Conservation (phyloP, 2,329 filamentous ascomycete species). For the Xylariaceae sp. region DNA sequence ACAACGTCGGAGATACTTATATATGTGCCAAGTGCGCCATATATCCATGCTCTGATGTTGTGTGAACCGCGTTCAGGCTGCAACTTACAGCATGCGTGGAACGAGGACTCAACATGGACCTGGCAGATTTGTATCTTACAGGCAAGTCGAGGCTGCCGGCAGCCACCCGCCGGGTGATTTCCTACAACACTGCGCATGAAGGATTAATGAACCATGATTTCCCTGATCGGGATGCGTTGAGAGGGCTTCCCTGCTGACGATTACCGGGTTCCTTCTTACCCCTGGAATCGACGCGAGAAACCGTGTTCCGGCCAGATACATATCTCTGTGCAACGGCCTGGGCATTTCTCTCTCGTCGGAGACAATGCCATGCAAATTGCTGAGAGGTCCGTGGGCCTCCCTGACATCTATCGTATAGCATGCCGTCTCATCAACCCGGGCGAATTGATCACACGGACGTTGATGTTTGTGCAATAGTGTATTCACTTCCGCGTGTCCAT, state of each 20-base stretch:
- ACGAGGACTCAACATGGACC: conserved; percentile 12
- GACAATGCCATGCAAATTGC: not conserved
- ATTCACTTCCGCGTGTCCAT: not conserved
- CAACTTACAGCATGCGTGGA: conserved; percentile 3
- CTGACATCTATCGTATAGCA: no score
- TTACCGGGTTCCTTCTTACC: conserved; percentile 9
- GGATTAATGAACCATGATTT: no score
- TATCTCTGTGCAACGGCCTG: not conserved
- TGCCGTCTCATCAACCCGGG: no score
- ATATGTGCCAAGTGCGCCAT: conserved; percentile 7
- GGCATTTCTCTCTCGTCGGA: not conserved
- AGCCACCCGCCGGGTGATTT: conserved; percentile 22
- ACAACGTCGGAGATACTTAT: conserved; percentile 7
- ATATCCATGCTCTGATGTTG: conserved; percentile 3
- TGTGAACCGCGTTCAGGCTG: conserved; percentile 3
- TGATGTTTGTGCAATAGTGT: not conserved
- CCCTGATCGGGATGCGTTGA: no score
- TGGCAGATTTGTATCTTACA: conserved; percentile 11
- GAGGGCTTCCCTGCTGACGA: conserved; percentile 13
- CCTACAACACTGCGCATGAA: conserved; percentile 12
- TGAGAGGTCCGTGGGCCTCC: no score
- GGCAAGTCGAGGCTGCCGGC: conserved; percentile 28
- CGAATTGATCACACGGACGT: not conserved
- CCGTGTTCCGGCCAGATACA: conserved; percentile 10
- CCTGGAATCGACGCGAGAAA: conserved; percentile 9